A percentile compares a stretch with the other conserved stretches of the same genome.
Conservation (phyloP, 805 yeast species). For the Saitoella complicata region DNA sequence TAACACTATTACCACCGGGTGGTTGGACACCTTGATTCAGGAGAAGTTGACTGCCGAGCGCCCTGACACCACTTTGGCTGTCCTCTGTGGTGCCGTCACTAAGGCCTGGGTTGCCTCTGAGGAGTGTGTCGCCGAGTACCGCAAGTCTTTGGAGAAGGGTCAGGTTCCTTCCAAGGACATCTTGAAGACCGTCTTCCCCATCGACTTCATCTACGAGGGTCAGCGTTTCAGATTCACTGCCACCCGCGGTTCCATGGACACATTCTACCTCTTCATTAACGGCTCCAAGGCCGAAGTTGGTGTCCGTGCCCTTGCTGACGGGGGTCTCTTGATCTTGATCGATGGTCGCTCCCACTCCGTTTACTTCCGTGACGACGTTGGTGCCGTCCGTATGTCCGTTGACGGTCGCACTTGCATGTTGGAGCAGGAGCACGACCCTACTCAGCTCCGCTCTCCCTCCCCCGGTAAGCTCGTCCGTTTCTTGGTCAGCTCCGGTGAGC, state of each 20-base stretch:
- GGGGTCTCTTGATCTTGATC: constrained; percentile 74
- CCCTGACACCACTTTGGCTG: constrained; percentile 83
- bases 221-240: constrained; percentile 87
- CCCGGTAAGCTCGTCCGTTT: constrained; percentile 95
- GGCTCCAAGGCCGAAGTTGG: constrained; percentile 84
- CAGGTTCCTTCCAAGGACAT: constrained; percentile 77
- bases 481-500: constrained; percentile 91
- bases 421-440: constrained; percentile 95
- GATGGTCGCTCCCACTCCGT: constrained; percentile 90
- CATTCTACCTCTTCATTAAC: constrained; percentile 77
- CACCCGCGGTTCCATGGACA: constrained; percentile 75
- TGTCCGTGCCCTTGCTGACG: constrained; percentile 80
- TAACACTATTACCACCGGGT: constrained; percentile 94
- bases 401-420: constrained; percentile 88
- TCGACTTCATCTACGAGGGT: constrained; percentile 92
- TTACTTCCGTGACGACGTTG: constrained; percentile 95
- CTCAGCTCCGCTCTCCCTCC: constrained; percentile 95
- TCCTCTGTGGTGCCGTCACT: constrained; percentile 95
- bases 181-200: constrained; percentile 74
- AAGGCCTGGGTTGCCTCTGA: constrained; percentile 74
- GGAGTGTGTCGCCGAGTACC: constrained; percentile 51
- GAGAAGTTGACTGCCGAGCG: constrained; percentile 92
- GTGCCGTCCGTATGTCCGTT: constrained; percentile 85
- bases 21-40: constrained; percentile 93
- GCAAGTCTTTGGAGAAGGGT: constrained; percentile 75